phyloP scores from a whole-genome alignment of 805 yeast species.

The Suhomyces xylopsoci region DNA sequence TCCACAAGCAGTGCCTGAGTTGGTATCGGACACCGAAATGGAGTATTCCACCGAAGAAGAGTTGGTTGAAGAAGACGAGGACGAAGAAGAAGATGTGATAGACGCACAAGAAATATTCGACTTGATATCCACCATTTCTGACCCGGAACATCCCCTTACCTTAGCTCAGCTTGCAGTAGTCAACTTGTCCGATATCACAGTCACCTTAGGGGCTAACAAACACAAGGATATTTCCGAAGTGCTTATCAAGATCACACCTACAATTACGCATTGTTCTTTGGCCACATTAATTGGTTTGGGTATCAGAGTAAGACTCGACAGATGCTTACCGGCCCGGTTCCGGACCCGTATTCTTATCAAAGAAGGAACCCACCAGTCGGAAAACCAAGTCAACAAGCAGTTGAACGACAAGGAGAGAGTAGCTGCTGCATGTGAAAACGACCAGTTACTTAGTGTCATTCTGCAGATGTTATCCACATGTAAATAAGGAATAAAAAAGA shows the following conservation, averaged over 20 bases:
- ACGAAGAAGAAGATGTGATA: slow-evolving; percentile 55
- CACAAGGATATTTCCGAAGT: slow-evolving; percentile 64
- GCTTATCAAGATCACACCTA: slow-evolving; percentile 84
- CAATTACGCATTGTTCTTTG: slow-evolving; percentile 94
- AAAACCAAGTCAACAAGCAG: slow-evolving; percentile 93
- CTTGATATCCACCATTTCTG: slow-evolving; percentile 79
- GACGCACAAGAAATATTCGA: slow-evolving; percentile 91
- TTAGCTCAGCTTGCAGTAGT: slow-evolving; percentile 94
- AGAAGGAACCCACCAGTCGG: slow-evolving; percentile 94
- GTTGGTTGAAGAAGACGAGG: slow-evolving; percentile 23
- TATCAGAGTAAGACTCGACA: slow-evolving; percentile 82
- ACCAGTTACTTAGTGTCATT: slow-evolving; percentile 84
- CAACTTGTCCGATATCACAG: slow-evolving; percentile 73
- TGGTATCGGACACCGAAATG: slow-evolving; percentile 20
- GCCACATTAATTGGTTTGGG: slow-evolving; percentile 97
- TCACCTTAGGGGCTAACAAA: slow-evolving; percentile 49
- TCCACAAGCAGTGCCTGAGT: slow-evolving; percentile 22
- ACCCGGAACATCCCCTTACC: slow-evolving; percentile 96
- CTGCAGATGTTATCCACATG: slow-evolving; percentile 90
- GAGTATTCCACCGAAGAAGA: slow-evolving; percentile 15
- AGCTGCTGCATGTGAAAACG: slow-evolving; percentile 98
- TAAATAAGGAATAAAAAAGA: slow-evolving; percentile 18
- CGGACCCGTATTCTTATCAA: slow-evolving; percentile 76
- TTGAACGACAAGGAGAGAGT: slow-evolving; percentile 96
- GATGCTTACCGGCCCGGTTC: slow-evolving; percentile 83